Evolutionary conservation across 768 basidiomycete genomes (phyloP).

Genomic region (Dentipellis sp.): DNA sequence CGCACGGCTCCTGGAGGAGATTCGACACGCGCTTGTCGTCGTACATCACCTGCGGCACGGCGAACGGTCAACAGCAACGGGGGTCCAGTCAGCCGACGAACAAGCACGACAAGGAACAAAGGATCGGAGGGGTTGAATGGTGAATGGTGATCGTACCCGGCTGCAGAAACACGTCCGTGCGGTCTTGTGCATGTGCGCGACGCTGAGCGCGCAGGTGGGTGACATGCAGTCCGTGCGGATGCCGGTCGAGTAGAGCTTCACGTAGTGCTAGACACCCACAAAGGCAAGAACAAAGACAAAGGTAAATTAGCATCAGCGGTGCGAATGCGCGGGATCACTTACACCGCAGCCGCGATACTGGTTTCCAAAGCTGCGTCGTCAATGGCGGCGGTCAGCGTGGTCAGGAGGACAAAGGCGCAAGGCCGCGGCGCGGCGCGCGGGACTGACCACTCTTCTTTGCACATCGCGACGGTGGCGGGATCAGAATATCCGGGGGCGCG

Average conservation of each 20-base stretch:
- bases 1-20: slow-evolving; percentile 59
- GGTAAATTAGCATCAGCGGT: not conserved
- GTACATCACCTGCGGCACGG: slow-evolving; percentile 14
- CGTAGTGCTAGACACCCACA: slow-evolving; percentile 42
- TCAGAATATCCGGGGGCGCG: not conserved
- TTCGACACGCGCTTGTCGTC: slow-evolving; percentile 49
- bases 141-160: slow-evolving; percentile 22
- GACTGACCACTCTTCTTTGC: slow-evolving; percentile 14
- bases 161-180: slow-evolving; percentile 50
- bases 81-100: no score
- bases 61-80: not conserved
- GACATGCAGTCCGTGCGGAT: slow-evolving; percentile 44
- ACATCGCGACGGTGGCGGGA: slow-evolving; percentile 4
- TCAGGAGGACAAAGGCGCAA: not conserved
- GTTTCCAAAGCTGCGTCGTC: slow-evolving; percentile 9
- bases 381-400: not conserved
- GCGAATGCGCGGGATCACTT: not conserved
- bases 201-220: slow-evolving; percentile 42
- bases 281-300: slow-evolving; percentile 2
- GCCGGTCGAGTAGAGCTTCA: slow-evolving; percentile 55
- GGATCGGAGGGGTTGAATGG: slow-evolving; percentile 1
- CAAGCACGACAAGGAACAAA: no score
- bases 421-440: not conserved
- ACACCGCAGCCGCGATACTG: slow-evolving; percentile 16
- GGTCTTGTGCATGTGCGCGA: slow-evolving; percentile 48